A percentile compares a stretch with the other conserved stretches of the same genome.
These are phyloP conservation scores for Microcera coccophila DNA, from an alignment of 2,329 filamentous ascomycete genomes.

Conservation along the genomic window DNA sequence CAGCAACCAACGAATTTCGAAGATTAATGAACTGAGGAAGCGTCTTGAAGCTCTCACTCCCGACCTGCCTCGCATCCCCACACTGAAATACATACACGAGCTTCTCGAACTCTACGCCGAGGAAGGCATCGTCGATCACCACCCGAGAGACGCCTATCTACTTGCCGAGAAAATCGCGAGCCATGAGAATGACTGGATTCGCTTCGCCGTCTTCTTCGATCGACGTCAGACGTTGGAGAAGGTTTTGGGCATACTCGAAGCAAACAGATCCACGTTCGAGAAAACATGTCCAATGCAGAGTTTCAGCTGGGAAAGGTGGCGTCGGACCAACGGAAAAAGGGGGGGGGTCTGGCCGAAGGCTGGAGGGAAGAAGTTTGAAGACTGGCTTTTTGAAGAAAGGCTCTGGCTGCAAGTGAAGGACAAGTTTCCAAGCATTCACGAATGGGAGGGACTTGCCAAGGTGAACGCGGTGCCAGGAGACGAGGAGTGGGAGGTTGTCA, in stretches of 20 bases:
- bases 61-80: background rate
- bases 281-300: background rate
- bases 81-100: background rate
- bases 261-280: background rate
- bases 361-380: background rate
- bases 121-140: background rate
- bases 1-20: background rate
- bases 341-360: background rate
- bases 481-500: background rate
- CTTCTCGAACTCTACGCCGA: background rate
- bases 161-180: background rate
- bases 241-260: background rate
- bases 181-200: background rate
- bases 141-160: background rate
- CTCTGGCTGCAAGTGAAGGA: background rate
- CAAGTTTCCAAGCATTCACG: background rate
- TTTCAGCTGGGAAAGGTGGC: background rate
- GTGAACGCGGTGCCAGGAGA: background rate
- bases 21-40: background rate
- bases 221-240: background rate
- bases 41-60: background rate
- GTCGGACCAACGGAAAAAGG: background rate
- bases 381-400: background rate
- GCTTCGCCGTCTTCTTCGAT: background rate
- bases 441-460: background rate